Percentiles rank a stretch among this genome's conserved stretches.
Conservation (phyloP, 208 protist species). For the Crithidia mellificae region DNA sequence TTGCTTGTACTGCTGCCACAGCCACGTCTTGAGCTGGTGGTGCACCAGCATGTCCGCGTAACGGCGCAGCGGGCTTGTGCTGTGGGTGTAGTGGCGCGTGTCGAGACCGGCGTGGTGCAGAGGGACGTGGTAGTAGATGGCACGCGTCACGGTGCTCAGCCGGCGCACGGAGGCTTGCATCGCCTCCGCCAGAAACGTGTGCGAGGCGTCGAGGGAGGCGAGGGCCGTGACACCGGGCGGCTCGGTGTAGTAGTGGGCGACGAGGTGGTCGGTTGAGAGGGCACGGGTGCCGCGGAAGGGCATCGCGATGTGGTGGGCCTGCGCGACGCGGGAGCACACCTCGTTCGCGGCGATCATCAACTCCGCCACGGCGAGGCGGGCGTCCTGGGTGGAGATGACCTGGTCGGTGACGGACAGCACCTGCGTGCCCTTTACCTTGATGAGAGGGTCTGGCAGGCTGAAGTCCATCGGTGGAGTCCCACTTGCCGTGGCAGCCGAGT, state of each 20-base stretch:
- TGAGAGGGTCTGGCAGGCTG: conserved; percentile 76
- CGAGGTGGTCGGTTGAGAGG: conserved; percentile 78
- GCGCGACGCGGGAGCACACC: conserved; percentile 86
- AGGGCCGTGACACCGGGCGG: conserved; percentile 62
- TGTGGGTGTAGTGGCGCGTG: conserved; percentile 85
- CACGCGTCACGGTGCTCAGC: conserved; percentile 79
- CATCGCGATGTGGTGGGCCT: conserved; percentile 70
- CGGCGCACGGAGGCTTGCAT: conserved; percentile 67
- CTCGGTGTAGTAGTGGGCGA: conserved; percentile 54
- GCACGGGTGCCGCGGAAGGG: conserved; percentile 82
- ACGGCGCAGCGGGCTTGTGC: conserved; percentile 82
- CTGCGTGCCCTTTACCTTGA: conserved; percentile 55
- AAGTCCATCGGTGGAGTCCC: conserved; percentile 35
- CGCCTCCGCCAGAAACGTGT: conserved; percentile 71
- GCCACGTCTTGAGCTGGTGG: conserved; percentile 87
- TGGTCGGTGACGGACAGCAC: conserved; percentile 78
- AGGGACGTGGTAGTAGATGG: conserved; percentile 77
- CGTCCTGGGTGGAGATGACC: conserved; percentile 77
- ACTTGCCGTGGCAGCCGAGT: too few species aligned
- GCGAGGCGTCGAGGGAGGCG: conserved; percentile 52
- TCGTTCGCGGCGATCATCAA: conserved; percentile 93
- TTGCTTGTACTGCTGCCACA: conserved; percentile 42
- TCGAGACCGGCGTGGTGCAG: conserved; percentile 79
- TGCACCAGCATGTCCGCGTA: conserved; percentile 92
- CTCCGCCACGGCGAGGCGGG: conserved; percentile 82